A percentile compares a stretch with the other conserved stretches of the same genome.
Evolutionary conservation across 371 early-diverging fungal species (phyloP).

Genomic region (Haplosporangium sp.): DNA sequence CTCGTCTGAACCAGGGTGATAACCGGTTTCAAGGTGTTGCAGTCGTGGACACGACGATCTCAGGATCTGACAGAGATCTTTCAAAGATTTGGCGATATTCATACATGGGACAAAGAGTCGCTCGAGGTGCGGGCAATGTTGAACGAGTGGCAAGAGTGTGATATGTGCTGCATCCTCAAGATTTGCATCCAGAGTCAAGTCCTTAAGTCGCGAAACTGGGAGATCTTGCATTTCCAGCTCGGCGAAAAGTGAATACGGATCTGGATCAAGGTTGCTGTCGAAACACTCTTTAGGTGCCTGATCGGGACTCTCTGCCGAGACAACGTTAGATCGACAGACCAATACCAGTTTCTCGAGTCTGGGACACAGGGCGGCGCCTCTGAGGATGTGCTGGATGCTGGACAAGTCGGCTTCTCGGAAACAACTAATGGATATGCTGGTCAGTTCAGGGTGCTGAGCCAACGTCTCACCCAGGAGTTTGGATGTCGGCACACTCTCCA

Average conservation of each 20-base stretch:
- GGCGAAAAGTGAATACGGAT: neutral
- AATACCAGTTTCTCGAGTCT: constrained; percentile 14
- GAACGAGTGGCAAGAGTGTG: constrained; percentile 19
- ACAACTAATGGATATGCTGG: constrained; percentile 15
- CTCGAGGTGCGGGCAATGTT: constrained; percentile 18
- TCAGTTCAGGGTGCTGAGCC: constrained; percentile 14
- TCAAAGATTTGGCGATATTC: neutral
- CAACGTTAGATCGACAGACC: constrained; percentile 2
- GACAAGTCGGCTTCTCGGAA: constrained; percentile 8
- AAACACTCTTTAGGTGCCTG: neutral
- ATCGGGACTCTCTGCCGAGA: neutral
- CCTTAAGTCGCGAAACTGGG: constrained; percentile 8
- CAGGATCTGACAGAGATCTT: constrained; percentile 6
- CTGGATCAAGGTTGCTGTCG: neutral
- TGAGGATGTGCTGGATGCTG: constrained; percentile 21
- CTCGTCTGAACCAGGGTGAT: constrained; percentile 8
- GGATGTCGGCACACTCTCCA: constrained; percentile 12
- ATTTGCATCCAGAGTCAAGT: constrained; percentile 19
- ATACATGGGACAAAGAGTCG: constrained; percentile 13
- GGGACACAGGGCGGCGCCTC: constrained; percentile 10
- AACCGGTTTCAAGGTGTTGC: constrained; percentile 7
- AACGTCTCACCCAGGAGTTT: constrained; percentile 12
- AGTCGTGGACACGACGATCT: constrained; percentile 6
- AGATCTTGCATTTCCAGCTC: neutral
- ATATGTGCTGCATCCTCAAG: neutral